Evolutionary conservation across 148 eudicot genomes (phyloP).

Genomic region (Cornus florida): DNA sequence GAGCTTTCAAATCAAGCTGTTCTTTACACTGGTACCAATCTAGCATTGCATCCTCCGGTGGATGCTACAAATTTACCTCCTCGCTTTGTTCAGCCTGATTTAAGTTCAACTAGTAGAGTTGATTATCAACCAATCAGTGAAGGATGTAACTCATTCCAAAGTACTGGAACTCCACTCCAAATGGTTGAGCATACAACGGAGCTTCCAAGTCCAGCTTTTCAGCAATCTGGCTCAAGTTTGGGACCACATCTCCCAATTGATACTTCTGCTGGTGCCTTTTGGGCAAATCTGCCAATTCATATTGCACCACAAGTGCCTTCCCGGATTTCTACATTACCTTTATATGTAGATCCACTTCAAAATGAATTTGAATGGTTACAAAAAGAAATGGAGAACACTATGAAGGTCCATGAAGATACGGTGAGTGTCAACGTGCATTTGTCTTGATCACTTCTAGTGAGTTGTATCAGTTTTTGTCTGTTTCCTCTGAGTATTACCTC

Average conservation of each 20-base stretch:
- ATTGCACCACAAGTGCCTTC: constrained; percentile 25
- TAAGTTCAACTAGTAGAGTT: constrained; percentile 4
- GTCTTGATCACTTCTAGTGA: background rate
- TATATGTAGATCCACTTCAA: constrained; percentile 58
- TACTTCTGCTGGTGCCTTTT: constrained; percentile 20
- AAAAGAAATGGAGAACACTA: constrained; percentile 39
- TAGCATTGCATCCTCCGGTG: background rate
- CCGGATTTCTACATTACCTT: constrained; percentile 16
- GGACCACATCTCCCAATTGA: constrained; percentile 14
- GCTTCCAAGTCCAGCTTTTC: constrained; percentile 24
- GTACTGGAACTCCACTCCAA: constrained; percentile 14
- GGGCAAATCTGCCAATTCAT: constrained; percentile 18
- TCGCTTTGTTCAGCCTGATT: background rate
- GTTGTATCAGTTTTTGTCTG: constrained; percentile 6
- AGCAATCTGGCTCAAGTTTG: constrained; percentile 13
- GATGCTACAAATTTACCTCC: constrained; percentile 11
- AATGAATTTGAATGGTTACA: constrained; percentile 51
- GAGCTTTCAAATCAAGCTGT: constrained; percentile 18
- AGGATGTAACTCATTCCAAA: constrained; percentile 16
- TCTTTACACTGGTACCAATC: background rate
- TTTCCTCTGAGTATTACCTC: constrained; percentile 14
- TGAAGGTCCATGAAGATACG: constrained; percentile 38
- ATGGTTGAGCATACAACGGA: constrained; percentile 5
- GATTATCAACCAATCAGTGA: constrained; percentile 12
- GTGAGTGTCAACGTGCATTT: constrained; percentile 30